Percentiles rank a stretch among this genome's conserved stretches.
These are phyloP conservation scores for Wallacemonas sp. DNA, from an alignment of 208 protist species.

Conservation along the genomic window DNA sequence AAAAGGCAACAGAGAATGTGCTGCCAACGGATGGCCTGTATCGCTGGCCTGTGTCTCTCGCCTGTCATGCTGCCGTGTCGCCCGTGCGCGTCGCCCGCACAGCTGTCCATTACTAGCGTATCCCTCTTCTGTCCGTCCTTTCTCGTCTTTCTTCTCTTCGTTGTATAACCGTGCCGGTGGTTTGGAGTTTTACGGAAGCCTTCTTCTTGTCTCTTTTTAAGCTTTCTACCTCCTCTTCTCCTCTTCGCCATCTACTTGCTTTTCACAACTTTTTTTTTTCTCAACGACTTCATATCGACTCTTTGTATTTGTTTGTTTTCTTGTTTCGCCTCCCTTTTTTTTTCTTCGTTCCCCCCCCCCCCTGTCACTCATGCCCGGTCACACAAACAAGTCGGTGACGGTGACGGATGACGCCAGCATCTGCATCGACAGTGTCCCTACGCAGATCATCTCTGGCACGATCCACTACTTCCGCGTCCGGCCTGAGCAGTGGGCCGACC, in stretches of 20 bases:
- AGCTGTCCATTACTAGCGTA: no score
- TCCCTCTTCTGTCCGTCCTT: not conserved
- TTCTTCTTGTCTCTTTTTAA: not conserved
- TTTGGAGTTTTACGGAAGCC: no score
- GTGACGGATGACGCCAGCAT: not conserved
- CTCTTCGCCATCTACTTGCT: not conserved
- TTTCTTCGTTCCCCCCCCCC: not conserved
- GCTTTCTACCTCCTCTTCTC: not conserved
- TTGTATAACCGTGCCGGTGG: constrained; percentile 7
- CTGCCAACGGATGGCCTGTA: no score
- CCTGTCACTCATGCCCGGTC: not conserved
- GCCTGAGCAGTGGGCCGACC: constrained; percentile 80
- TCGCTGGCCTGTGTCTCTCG: no score
- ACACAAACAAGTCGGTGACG: not conserved
- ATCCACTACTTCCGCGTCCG: constrained; percentile 71
- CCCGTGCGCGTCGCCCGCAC: no score
- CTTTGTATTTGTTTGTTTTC: not conserved
- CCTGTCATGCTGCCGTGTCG: no score
- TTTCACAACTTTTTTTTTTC: constrained; percentile 5
- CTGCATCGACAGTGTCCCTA: constrained; percentile 16
- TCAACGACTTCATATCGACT: not conserved
- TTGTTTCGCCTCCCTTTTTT: not conserved
- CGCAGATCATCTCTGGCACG: constrained; percentile 76
- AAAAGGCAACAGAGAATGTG: constrained; percentile 1
- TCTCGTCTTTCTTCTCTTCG: constrained; percentile 1